These are phyloP conservation scores for Citrus sp. DNA, from an alignment of 345 rosid genomes.

Conservation along the genomic window DNA sequence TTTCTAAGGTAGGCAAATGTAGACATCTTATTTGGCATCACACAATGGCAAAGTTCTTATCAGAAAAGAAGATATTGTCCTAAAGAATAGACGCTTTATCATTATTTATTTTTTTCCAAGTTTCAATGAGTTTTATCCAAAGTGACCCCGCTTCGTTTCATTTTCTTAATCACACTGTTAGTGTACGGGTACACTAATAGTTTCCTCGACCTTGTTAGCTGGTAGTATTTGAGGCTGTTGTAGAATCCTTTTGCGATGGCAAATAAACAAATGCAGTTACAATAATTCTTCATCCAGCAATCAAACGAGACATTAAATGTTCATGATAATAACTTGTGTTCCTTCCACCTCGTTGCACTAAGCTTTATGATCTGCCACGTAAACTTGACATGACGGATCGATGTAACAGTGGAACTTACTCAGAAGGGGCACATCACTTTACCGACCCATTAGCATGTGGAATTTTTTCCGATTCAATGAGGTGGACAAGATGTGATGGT, in stretches of 20 bases:
- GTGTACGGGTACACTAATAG: background rate
- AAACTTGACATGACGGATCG: no score
- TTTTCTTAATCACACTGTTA: background rate
- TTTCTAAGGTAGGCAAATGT: background rate
- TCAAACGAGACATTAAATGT: background rate
- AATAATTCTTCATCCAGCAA: background rate
- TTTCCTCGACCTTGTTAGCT: background rate
- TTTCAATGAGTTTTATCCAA: background rate
- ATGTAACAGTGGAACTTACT: background rate
- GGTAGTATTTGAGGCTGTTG: no score
- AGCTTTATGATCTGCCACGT: background rate
- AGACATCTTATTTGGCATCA: background rate
- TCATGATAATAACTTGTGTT: background rate
- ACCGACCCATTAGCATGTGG: background rate
- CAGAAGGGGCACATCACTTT: background rate
- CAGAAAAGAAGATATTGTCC: background rate
- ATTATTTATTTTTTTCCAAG: background rate
- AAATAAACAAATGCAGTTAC: background rate
- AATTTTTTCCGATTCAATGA: background rate
- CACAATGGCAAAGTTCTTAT: background rate
- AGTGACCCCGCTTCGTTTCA: background rate
- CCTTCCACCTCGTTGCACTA: background rate
- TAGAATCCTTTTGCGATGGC: background rate
- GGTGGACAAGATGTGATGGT: background rate
- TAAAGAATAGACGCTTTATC: background rate